Evolutionary conservation across 177 flowering plant species (phyloP), one percentile per base, ranked within the genome.

Genomic region (Vitis hybrid): DNA sequence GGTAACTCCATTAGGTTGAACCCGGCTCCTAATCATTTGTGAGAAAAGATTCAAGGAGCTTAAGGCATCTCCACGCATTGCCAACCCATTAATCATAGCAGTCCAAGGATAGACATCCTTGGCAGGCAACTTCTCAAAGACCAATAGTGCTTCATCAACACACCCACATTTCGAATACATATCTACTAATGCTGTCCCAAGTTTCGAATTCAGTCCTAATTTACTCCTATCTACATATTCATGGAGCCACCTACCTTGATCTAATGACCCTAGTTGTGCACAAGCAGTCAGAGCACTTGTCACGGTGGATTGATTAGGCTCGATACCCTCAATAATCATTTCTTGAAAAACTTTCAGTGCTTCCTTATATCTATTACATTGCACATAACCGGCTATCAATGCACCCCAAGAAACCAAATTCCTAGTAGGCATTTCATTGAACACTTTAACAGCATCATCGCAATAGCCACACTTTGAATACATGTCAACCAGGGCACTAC

Each of bases 401-500:
- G 80, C 72, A 58, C 71, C 76, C 85, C 85, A 82, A 49, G 75
- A 74, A 67, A 78, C 77, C 2, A 69, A 77, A 66, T 75, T 78
- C 62, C 66, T 76, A 2, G 6, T 30, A 1, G 69, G 69, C 77
- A 80, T 73, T 11, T 70, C 76, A 30, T 80, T 70, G 52, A 80
- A 82, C 17, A 71, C 45, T 48, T 65, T 64, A 14, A 60, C 60
- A 1, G 80, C 83, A 26, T 73, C 80, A 17, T 66, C 73, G 30
- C 72, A 75, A 34, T 11, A 51, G 7, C 83, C 77, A 58, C 83
- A 80, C 60, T 78, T 82, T 3, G 68, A 74, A 68, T 82, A 82
- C 83, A 82, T 80, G 64, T 78, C 80, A 11, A 82, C 55, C n/a
- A 82, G 75, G 55, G 83, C 76, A 62, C 69, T 76, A 60, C 79